These are phyloP conservation scores for Xylaria sp. DNA, from an alignment of 2,329 filamentous ascomycete species.

Conservation along the genomic window DNA sequence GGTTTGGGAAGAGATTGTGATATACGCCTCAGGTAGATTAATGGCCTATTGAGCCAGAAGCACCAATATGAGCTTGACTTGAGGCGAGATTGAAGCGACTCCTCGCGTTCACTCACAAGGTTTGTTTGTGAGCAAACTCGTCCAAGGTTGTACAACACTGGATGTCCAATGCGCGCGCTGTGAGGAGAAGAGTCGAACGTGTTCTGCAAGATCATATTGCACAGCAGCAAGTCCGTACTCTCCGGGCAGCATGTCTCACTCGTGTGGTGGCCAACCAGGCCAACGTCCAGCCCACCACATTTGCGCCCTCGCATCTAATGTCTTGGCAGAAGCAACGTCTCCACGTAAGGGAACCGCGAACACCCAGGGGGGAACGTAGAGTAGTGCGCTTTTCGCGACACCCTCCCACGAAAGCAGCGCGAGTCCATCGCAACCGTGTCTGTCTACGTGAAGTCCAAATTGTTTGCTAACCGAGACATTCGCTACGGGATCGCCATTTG, in stretches of 20 bases:
- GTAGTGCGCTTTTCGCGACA: conserved; percentile 23
- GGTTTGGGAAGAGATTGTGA: conserved; percentile 11
- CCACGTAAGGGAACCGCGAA: conserved; percentile 20
- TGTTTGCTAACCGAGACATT: conserved; percentile 66
- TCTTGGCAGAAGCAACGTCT: conserved; percentile 34
- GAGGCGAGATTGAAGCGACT: conserved; percentile 20
- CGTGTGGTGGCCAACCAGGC: conserved; percentile 20
- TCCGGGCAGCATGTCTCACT: conserved; percentile 13
- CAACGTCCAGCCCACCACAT: conserved; percentile 22
- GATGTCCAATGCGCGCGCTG: conserved; percentile 13
- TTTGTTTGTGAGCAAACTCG: conserved; percentile 12
- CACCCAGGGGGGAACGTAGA: conserved; percentile 3
- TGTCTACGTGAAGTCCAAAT: conserved; percentile 62
- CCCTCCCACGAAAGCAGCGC: conserved; percentile 21
- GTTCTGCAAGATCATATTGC: conserved; percentile 37
- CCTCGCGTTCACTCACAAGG: conserved; percentile 14
- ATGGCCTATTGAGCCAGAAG: conserved; percentile 18
- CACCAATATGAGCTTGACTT: conserved; percentile 15
- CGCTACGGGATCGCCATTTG: conserved; percentile 55
- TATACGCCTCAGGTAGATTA: conserved; percentile 18
- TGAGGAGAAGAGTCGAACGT: conserved; percentile 12
- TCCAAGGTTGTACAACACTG: conserved; percentile 11
- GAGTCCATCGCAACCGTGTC: conserved; percentile 46
- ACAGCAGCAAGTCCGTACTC: conserved; percentile 25
- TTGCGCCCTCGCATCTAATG: conserved; percentile 16